Conservation (phyloP, 768 basidiomycete genomes). For the Tephrocybe sp. region DNA sequence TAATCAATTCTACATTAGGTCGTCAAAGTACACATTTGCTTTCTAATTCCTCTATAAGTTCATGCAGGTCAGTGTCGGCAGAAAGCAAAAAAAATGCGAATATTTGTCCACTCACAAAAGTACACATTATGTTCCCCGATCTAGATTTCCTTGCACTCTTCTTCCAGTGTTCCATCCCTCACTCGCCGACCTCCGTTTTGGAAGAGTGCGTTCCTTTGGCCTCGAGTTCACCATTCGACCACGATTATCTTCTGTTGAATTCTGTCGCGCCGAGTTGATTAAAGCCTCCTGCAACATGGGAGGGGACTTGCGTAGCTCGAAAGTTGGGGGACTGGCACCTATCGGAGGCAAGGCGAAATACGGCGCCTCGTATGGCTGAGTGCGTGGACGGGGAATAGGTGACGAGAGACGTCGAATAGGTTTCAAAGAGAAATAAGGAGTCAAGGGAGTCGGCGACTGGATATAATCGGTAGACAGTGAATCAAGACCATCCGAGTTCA, state of each 20-base stretch:
- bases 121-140: not conserved
- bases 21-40: not conserved
- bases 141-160: not conserved
- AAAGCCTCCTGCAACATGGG: slow-evolving; percentile 26
- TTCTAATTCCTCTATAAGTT: not conserved
- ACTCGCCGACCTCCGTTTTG: slow-evolving; percentile 33
- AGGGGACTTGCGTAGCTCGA: slow-evolving; percentile 23
- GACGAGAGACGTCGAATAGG: slow-evolving; percentile 28
- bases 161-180: slow-evolving; percentile 24
- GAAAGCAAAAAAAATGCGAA: not conserved
- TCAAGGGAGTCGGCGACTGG: slow-evolving; percentile 16
- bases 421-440: slow-evolving; percentile 27
- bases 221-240: slow-evolving; percentile 6
- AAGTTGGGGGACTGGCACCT: slow-evolving; percentile 17
- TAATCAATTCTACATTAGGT: not conserved
- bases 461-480: slow-evolving; percentile 15
- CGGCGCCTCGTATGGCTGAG: slow-evolving; percentile 42
- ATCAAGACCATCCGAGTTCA: slow-evolving; percentile 6
- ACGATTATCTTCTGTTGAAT: slow-evolving; percentile 7
- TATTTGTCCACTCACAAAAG: not conserved
- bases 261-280: slow-evolving; percentile 6
- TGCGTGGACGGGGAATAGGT: slow-evolving; percentile 31
- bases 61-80: not conserved
- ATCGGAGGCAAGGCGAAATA: slow-evolving; percentile 43
- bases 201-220: slow-evolving; percentile 12